These are phyloP conservation scores for Tuber brumale DNA, from an alignment of 495 filamentous ascomycete genomes.

Conservation along the genomic window DNA sequence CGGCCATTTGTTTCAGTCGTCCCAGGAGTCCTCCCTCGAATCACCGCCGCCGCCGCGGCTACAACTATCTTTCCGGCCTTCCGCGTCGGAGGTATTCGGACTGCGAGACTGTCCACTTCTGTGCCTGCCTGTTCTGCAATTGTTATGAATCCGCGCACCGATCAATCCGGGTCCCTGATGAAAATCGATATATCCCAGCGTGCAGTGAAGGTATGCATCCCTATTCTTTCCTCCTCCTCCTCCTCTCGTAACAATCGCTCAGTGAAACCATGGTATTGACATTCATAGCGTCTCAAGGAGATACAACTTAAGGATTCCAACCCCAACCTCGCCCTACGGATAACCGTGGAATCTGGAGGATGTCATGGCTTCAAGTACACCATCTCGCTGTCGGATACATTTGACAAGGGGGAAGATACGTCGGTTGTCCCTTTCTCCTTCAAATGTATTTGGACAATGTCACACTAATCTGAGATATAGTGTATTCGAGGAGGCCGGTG, in stretches of 20 bases:
- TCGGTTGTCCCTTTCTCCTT: constrained; percentile 46
- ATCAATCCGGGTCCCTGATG: constrained; percentile 77
- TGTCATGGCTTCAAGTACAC: constrained; percentile 98
- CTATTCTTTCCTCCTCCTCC: not conserved
- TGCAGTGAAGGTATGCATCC: constrained; percentile 62
- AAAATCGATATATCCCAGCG: constrained; percentile 70
- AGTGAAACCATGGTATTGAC: not conserved
- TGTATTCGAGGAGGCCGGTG: constrained; percentile 48
- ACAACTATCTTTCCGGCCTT: not conserved
- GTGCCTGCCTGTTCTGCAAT: constrained; percentile 16
- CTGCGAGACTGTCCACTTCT: constrained; percentile 16
- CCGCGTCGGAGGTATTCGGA: not conserved
- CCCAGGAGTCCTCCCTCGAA: not conserved
- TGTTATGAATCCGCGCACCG: constrained; percentile 58
- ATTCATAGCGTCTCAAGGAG: constrained; percentile 58
- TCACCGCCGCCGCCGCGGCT: not conserved
- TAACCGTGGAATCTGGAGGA: constrained; percentile 84
- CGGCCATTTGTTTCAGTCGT: constrained; percentile 4
- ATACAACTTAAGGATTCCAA: constrained; percentile 68
- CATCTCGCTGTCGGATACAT: constrained; percentile 69
- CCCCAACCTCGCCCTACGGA: constrained; percentile 74
- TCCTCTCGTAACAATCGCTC: not conserved
- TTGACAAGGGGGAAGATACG: constrained; percentile 71
- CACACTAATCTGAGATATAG: not conserved
- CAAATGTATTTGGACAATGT: not conserved